These are phyloP conservation scores for Neurospora sp. DNA, from an alignment of 495 filamentous ascomycete genomes.

Conservation along the genomic window DNA sequence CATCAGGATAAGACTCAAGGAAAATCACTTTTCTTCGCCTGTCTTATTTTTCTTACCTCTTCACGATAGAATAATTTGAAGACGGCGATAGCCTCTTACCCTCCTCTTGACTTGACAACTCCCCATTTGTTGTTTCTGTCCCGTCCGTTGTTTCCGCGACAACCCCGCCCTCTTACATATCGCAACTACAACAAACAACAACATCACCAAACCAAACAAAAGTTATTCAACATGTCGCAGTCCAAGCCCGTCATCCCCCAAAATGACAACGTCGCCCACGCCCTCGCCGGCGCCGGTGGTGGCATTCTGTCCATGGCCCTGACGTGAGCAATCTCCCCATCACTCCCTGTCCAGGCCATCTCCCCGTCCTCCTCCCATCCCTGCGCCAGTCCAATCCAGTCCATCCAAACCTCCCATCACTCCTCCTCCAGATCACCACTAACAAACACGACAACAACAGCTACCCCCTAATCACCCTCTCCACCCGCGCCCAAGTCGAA, in stretches of 20 bases:
- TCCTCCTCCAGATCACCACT: no score
- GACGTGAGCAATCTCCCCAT: slow-evolving; percentile 48
- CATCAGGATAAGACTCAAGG: not conserved
- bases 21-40: not conserved
- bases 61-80: not conserved
- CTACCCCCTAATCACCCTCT: slow-evolving; percentile 95
- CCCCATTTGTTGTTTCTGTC: not conserved
- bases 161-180: not conserved
- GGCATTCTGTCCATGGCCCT: slow-evolving; percentile 91
- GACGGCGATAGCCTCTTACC: not conserved
- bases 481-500: slow-evolving; percentile 94
- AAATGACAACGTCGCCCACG: slow-evolving; percentile 86
- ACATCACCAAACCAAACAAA: not conserved
- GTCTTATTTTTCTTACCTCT: not conserved
- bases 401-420: not conserved
- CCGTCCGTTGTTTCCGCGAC: not conserved
- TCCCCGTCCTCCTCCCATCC: not conserved
- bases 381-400: not conserved
- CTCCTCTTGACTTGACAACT: not conserved
- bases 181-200: not conserved
- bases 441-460: slow-evolving; percentile 18
- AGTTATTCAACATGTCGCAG: slow-evolving; percentile 20
- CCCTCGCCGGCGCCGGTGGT: slow-evolving; percentile 78
- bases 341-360: not conserved
- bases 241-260: slow-evolving; percentile 48